A percentile compares a stretch with the other conserved stretches of the same genome.
phyloP scores from a whole-genome alignment of 208 protist species.

The Wallacemonas sp. region DNA sequence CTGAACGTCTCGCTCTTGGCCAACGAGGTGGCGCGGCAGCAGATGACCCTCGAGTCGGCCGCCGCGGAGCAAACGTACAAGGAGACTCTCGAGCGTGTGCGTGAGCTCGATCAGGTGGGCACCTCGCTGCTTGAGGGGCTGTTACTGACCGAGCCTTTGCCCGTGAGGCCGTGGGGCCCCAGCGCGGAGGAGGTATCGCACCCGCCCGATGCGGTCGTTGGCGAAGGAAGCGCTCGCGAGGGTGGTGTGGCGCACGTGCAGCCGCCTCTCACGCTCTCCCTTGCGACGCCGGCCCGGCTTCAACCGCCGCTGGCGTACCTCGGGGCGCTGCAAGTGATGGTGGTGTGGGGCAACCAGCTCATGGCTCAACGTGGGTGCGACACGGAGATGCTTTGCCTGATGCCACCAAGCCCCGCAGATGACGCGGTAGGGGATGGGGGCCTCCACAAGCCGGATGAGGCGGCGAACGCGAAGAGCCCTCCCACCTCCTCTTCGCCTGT shows the following conservation, averaged over 20 bases:
- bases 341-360: constrained; percentile 14
- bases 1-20: constrained; percentile 32
- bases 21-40: constrained; percentile 33
- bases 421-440: too few species aligned
- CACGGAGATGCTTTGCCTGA: constrained; percentile 13
- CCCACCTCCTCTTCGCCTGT: neutral
- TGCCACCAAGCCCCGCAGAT: neutral
- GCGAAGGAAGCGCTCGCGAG: constrained; percentile 18
- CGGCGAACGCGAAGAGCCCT: too few species aligned
- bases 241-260: too few species aligned
- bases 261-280: too few species aligned
- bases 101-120: constrained; percentile 67
- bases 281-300: neutral
- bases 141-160: constrained; percentile 32
- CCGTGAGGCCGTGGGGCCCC: constrained; percentile 8
- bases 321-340: constrained; percentile 6
- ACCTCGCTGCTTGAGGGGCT: constrained; percentile 57
- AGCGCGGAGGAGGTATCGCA: constrained; percentile 1
- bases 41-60: constrained; percentile 25
- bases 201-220: constrained; percentile 32
- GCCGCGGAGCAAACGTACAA: constrained; percentile 49
- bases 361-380: constrained; percentile 2
- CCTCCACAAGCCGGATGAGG: too few species aligned
- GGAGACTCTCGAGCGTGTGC: constrained; percentile 40
- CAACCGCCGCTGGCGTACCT: constrained; percentile 3